Percentiles rank a stretch among this genome's conserved stretches.
Evolutionary conservation across 306 rosid species (phyloP).

Genomic region (Dicorynia guianensis): DNA sequence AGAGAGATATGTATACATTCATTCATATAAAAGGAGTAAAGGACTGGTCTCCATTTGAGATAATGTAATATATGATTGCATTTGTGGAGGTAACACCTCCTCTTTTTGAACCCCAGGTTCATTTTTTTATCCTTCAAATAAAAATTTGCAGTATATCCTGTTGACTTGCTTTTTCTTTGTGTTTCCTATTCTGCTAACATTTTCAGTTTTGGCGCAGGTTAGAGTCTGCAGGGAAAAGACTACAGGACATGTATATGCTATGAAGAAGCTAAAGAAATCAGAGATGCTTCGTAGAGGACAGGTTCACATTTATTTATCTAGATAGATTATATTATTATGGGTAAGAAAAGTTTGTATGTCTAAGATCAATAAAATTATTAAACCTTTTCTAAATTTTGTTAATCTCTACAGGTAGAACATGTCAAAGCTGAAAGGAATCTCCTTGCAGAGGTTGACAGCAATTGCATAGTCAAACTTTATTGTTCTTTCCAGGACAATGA

Average conservation of each 20-base stretch:
- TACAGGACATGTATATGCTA: slow-evolving; percentile 87
- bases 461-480: slow-evolving; percentile 94
- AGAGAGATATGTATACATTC: neutral
- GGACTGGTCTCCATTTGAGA: neutral
- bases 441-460: slow-evolving; percentile 99
- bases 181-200: slow-evolving; percentile 2
- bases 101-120: slow-evolving; percentile 21
- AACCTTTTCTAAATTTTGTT: slow-evolving; percentile 33
- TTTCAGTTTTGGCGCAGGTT: slow-evolving; percentile 63
- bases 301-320: slow-evolving; percentile 59
- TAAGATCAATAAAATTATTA: slow-evolving; percentile 24
- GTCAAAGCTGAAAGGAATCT: slow-evolving; percentile 97
- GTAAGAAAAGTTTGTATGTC: slow-evolving; percentile 15
- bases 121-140: slow-evolving; percentile 21
- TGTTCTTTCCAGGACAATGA: slow-evolving; percentile 97
- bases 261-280: slow-evolving; percentile 98
- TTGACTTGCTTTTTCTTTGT: neutral
- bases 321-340: slow-evolving; percentile 36
- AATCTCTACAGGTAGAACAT: slow-evolving; percentile 80
- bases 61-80: neutral
- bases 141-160: slow-evolving; percentile 23
- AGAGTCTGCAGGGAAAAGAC: slow-evolving; percentile 93
- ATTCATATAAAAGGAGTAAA: neutral
- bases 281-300: slow-evolving; percentile 99
- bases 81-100: neutral